A percentile compares a stretch with the other conserved stretches of the same genome.
phyloP scores from a whole-genome alignment of 1,284 basidiomycete species.

The Vanrija pseudolonga region DNA sequence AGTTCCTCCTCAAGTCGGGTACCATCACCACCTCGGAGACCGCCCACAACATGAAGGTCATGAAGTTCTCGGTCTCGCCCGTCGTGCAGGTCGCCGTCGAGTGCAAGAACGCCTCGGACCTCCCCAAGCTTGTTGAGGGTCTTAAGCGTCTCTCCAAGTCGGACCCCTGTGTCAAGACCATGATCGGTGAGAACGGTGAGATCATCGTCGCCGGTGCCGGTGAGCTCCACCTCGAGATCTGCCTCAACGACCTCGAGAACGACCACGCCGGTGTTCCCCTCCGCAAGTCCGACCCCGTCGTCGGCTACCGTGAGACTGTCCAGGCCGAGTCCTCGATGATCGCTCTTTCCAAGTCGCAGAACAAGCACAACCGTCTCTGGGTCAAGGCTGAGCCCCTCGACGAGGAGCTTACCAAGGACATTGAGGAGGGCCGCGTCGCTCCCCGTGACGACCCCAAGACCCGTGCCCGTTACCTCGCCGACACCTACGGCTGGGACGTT shows the following conservation, averaged over 20 bases:
- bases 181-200: conserved; percentile 88
- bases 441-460: conserved; percentile 97
- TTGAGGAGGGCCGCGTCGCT: conserved; percentile 81
- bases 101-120: conserved; percentile 98
- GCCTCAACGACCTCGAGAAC: conserved; percentile 98
- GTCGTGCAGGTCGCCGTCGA: conserved; percentile 99
- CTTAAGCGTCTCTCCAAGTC: conserved; percentile 99
- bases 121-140: conserved; percentile 99
- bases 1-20: conserved; percentile 99
- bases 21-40: conserved; percentile 97
- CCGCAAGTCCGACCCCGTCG: conserved; percentile 98
- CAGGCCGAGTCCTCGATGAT: conserved; percentile 93
- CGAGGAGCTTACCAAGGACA: conserved; percentile 90
- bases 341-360: conserved; percentile 98
- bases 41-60: conserved; percentile 99
- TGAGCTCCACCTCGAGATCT: conserved; percentile 99
- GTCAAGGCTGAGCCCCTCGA: conserved; percentile 88
- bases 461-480: conserved; percentile 92
- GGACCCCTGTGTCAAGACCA: conserved; percentile 97
- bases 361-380: conserved; percentile 99
- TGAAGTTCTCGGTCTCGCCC: conserved; percentile 99
- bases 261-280: conserved; percentile 99
- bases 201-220: conserved; percentile 99
- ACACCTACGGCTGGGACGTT: conserved; percentile 98
- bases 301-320: conserved; percentile 97